Evolutionary conservation across 805 yeast species (phyloP).

Genomic region (Wickerhamiella nectarea): DNA sequence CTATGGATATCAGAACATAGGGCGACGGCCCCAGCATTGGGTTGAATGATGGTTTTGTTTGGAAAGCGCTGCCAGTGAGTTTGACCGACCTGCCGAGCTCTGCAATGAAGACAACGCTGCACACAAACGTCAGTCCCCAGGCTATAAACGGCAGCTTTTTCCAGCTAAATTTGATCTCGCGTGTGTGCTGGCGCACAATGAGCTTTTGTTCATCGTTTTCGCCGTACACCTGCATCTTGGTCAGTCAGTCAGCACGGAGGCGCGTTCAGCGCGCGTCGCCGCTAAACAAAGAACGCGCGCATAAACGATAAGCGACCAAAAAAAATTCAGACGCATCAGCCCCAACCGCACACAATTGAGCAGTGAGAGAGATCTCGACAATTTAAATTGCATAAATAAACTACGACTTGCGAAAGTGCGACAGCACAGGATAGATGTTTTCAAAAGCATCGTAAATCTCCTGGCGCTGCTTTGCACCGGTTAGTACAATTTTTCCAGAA

Average conservation of each 20-base stretch:
- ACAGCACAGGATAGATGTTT: constrained; percentile 94
- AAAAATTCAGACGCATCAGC: background rate
- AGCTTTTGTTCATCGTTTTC: background rate
- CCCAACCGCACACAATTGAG: too few relatives aligned
- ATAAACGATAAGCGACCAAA: too few relatives aligned
- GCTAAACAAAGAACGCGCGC: too few relatives aligned
- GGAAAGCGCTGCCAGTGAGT: constrained; percentile 51
- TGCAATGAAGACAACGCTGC: constrained; percentile 44
- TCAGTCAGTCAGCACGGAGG: background rate
- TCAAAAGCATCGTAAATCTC: constrained; percentile 97
- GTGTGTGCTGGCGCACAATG: background rate
- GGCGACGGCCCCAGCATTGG: constrained; percentile 71
- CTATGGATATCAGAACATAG: constrained; percentile 51
- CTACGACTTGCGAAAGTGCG: constrained; percentile 83
- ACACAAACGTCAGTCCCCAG: constrained; percentile 21
- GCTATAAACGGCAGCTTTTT: constrained; percentile 23
- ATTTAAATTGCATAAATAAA: background rate
- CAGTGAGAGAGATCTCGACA: too few relatives aligned
- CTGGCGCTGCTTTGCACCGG: constrained; percentile 98
- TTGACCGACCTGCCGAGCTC: constrained; percentile 45
- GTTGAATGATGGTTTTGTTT: constrained; percentile 56
- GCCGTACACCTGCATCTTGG: background rate
- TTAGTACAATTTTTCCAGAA: constrained; percentile 90
- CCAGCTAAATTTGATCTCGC: background rate
- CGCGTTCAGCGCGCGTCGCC: background rate